These are phyloP conservation scores for Hymenoscyphus infarciens DNA, from an alignment of 2,329 filamentous ascomycete species.

Conservation along the genomic window DNA sequence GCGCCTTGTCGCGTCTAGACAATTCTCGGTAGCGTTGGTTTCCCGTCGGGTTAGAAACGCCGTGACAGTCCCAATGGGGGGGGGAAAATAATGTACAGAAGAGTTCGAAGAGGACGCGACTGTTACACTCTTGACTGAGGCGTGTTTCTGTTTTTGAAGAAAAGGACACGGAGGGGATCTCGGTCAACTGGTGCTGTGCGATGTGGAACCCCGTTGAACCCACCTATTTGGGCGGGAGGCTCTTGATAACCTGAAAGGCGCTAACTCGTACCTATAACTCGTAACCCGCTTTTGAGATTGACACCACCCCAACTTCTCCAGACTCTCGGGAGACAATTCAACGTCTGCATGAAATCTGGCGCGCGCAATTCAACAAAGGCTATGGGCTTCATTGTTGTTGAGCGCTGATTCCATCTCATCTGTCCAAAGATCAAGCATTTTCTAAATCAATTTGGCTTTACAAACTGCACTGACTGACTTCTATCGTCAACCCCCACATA, in stretches of 20 bases:
- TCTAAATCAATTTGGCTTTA: background rate
- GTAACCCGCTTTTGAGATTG: background rate
- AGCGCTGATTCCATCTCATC: background rate
- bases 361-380: background rate
- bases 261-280: too few relatives aligned
- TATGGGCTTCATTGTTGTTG: background rate
- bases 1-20: conserved; percentile 2
- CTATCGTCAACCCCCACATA: conserved; percentile 1
- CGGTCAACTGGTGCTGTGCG: background rate
- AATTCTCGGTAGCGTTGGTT: background rate
- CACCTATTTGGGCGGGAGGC: background rate
- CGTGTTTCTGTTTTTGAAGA: background rate
- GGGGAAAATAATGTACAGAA: background rate
- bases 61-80: background rate
- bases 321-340: too few relatives aligned
- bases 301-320: background rate
- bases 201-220: conserved; percentile 1
- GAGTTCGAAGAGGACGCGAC: background rate
- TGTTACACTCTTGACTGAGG: background rate
- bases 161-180: conserved; percentile 7
- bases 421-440: background rate
- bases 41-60: background rate
- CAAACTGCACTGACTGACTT: background rate
- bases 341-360: background rate
- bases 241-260: background rate